phyloP scores from a whole-genome alignment of 768 basidiomycete genomes.

The Lentinus brumalis region DNA sequence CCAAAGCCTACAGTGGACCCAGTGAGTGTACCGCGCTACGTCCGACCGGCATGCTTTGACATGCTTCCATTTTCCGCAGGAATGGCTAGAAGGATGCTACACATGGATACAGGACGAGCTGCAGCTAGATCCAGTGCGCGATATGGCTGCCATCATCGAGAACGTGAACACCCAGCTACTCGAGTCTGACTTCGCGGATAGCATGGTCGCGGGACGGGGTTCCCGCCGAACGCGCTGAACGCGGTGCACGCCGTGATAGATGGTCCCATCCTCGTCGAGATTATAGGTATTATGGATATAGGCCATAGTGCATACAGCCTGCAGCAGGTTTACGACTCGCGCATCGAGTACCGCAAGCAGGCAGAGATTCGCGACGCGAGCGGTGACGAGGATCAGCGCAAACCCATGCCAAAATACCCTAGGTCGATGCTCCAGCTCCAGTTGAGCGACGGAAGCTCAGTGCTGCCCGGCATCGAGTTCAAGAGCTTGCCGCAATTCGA shows the following conservation, averaged over 20 bases:
- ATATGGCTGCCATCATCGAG: conserved; percentile 54
- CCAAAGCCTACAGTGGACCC: conserved; percentile 65
- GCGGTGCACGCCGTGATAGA: conserved; percentile 38
- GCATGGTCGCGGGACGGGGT: conserved; percentile 69
- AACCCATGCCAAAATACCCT: conserved; percentile 80
- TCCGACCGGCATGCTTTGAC: neutral
- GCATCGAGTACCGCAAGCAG: conserved; percentile 59
- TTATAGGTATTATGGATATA: conserved; percentile 79
- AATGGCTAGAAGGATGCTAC: conserved; percentile 77
- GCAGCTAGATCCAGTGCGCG: conserved; percentile 44
- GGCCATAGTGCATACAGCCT: conserved; percentile 82
- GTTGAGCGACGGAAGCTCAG: conserved; percentile 75
- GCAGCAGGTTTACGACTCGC: conserved; percentile 64
- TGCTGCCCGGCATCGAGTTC: conserved; percentile 79
- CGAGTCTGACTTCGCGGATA: conserved; percentile 70
- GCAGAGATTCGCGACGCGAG: conserved; percentile 47
- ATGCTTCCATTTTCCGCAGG: conserved; percentile 40
- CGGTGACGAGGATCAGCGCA: conserved; percentile 58
- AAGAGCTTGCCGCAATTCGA: conserved; percentile 61
- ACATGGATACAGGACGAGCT: conserved; percentile 58
- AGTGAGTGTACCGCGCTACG: conserved; percentile 37
- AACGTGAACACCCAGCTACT: conserved; percentile 68
- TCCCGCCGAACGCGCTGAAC: conserved; percentile 48
- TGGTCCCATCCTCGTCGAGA: conserved; percentile 72
- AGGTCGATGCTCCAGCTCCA: conserved; percentile 76